Evolutionary conservation across 108 stramenopile genomes (phyloP).

Genomic region (Pseudonitzschia delicatissima): DNA sequence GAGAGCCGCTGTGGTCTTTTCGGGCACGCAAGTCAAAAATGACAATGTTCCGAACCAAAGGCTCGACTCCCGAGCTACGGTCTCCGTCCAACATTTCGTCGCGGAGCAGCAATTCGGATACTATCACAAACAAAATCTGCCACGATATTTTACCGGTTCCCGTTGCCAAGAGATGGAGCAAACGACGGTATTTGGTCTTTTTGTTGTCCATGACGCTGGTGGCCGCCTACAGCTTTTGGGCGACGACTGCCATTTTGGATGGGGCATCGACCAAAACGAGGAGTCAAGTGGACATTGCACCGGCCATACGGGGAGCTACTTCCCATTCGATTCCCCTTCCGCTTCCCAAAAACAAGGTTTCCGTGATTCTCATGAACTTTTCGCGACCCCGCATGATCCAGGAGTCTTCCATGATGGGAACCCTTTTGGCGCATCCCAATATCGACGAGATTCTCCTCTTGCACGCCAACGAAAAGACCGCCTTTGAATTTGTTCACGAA

Average conservation of each 20-base stretch:
- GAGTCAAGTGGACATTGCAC: background rate
- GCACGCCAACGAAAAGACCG: constrained; percentile 36
- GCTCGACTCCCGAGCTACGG: background rate
- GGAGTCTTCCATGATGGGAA: constrained; percentile 7
- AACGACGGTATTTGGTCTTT: background rate
- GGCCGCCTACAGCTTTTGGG: background rate
- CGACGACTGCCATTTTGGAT: background rate
- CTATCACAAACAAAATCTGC: background rate
- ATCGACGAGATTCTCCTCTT: constrained; percentile 38
- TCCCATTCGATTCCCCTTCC: constrained; percentile 19
- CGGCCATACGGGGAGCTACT: background rate
- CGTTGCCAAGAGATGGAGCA: background rate
- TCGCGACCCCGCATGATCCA: constrained; percentile 40
- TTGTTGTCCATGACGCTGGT: background rate
- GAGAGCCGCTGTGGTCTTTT: too few relatives aligned
- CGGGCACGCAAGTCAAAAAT: too few relatives aligned
- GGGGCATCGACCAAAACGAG: background rate
- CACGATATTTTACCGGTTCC: background rate
- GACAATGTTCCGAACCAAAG: background rate
- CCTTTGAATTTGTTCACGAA: constrained; percentile 31
- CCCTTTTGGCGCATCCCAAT: constrained; percentile 24
- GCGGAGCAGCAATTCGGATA: constrained; percentile 3
- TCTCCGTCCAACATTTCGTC: too few relatives aligned
- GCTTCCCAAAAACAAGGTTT: constrained; percentile 23
- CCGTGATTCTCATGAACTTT: constrained; percentile 43